phyloP scores from a whole-genome alignment of 1,284 basidiomycete genomes.

The Marasmius fiardii region DNA sequence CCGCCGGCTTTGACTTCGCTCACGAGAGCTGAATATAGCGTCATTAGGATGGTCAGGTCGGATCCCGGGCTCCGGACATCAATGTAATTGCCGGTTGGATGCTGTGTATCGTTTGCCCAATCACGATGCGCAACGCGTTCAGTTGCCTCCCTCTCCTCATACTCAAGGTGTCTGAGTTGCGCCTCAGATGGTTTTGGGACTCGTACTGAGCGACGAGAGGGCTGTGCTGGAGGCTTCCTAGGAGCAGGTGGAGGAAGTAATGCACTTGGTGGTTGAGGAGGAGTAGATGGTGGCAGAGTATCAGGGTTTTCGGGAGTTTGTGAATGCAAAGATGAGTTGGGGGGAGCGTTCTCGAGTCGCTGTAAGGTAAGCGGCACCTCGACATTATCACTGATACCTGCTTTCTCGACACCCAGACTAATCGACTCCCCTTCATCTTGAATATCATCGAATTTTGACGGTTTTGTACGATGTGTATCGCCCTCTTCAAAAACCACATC shows the following conservation, averaged over 20 bases:
- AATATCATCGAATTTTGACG: neutral
- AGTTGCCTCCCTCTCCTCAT: neutral
- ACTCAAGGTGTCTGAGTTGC: neutral
- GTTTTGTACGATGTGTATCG: neutral
- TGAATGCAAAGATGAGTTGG: no score
- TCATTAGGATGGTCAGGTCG: neutral
- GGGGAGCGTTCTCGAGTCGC: no score
- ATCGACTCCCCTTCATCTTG: neutral
- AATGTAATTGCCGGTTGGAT: slow-evolving; percentile 3
- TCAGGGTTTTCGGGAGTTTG: no score
- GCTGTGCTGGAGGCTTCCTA: no score
- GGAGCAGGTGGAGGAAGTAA: no score
- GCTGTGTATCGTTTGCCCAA: neutral
- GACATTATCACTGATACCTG: no score
- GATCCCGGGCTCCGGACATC: neutral
- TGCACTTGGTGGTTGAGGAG: no score
- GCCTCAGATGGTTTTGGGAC: neutral
- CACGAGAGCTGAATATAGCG: neutral
- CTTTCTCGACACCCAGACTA: no score
- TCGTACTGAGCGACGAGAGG: neutral
- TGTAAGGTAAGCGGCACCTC: no score
- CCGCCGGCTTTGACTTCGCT: slow-evolving; percentile 7
- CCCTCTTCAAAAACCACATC: neutral
- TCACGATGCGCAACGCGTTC: neutral
- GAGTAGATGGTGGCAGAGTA: no score